phyloP scores from a whole-genome alignment of 805 yeast genomes.

The Barnettozyma siamensis region DNA sequence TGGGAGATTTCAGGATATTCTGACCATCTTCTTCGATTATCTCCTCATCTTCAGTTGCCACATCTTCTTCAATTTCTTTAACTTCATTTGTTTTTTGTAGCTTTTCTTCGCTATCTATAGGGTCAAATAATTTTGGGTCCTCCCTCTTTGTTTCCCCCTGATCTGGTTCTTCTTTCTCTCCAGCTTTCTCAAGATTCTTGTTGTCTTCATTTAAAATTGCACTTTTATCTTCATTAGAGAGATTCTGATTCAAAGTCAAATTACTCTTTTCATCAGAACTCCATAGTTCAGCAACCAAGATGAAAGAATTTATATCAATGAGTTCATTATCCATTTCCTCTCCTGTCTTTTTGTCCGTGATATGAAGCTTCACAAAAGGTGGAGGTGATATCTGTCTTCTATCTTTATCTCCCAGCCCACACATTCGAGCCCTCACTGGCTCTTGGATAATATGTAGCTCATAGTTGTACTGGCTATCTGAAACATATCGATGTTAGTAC shows the following conservation, averaged over 20 bases:
- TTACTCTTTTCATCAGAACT: slow-evolving; percentile 27
- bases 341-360: slow-evolving; percentile 21
- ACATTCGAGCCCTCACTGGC: slow-evolving; percentile 41
- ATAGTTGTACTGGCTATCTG: background rate
- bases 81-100: too few species aligned
- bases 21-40: too few species aligned
- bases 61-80: too few species aligned
- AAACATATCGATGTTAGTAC: background rate
- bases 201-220: background rate
- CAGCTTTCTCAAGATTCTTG: too few species aligned
- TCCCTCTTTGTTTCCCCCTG: background rate
- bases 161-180: too few species aligned
- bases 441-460: slow-evolving; percentile 30
- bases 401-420: slow-evolving; percentile 39
- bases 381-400: slow-evolving; percentile 31
- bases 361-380: slow-evolving; percentile 24
- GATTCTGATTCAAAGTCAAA: slow-evolving; percentile 18
- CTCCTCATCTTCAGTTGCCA: background rate
- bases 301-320: slow-evolving; percentile 29
- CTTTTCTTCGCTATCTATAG: too few species aligned
- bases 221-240: background rate
- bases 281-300: slow-evolving; percentile 37
- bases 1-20: too few species aligned
- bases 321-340: slow-evolving; percentile 21
- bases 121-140: too few species aligned